phyloP scores from a whole-genome alignment of 2,329 filamentous ascomycete species.

The Pestalotiopsis sp. region DNA sequence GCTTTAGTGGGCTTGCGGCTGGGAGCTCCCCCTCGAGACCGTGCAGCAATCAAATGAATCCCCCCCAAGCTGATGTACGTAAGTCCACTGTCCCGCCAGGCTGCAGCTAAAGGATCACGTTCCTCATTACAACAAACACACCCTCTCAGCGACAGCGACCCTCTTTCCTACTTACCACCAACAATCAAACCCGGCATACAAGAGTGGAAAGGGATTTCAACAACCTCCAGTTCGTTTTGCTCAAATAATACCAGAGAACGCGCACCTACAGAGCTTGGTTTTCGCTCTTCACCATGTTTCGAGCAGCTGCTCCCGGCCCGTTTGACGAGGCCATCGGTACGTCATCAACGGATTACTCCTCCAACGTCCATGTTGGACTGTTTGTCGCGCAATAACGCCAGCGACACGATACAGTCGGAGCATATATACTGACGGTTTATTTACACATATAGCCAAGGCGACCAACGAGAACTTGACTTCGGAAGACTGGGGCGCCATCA shows the following conservation, averaged over 20 bases:
- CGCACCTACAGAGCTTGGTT: neutral
- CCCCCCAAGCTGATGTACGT: neutral
- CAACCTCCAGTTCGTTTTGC: neutral
- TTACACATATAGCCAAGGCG: conserved; percentile 61
- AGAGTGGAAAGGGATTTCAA: neutral
- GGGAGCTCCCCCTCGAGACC: neutral
- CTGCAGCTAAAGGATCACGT: conserved; percentile 5
- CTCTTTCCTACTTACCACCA: neutral
- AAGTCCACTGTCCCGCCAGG: conserved; percentile 4
- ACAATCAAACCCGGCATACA: neutral
- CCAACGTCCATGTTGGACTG: neutral
- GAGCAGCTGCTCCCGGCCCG: conserved; percentile 56
- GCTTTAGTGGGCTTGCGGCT: conserved; percentile 3
- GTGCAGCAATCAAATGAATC: neutral
- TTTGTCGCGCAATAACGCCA: neutral
- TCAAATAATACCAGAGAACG: neutral
- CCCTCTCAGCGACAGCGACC: neutral
- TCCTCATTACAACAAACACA: neutral
- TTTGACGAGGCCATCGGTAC: conserved; percentile 58
- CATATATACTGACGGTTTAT: neutral
- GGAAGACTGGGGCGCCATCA: conserved; percentile 70
- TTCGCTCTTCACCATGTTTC: conserved; percentile 48
- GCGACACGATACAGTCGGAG: neutral
- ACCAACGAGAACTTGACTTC: conserved; percentile 97
- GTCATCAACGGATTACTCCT: conserved; percentile 13